Base-by-base conservation (phyloP, 2,329 filamentous ascomycete genomes). In the Periconia macrospinosa region DNA sequence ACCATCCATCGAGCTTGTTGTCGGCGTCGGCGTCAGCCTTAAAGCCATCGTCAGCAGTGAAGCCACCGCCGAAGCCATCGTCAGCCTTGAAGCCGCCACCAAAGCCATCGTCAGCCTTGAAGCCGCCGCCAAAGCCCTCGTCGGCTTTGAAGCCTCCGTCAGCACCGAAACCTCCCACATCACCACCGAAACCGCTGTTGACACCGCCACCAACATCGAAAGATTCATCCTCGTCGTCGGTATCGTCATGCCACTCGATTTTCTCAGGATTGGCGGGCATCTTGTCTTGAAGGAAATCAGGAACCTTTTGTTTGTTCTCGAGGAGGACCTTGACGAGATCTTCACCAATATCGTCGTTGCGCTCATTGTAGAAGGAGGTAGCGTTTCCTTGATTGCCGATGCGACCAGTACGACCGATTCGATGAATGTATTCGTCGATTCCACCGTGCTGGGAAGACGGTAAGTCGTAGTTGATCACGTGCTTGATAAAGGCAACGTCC, bases 401-500 rank as follows among this genome's bases (percentile, higher is more conserved):
- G 49, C 94, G 91, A 50, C 90, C 94, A 62, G 94, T 99, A 56
- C 94, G 92, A 57, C 94, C 94, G 69, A 97, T 97, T 13, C 94
- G 91, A 69, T 99, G 94, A 23, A 89, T 86, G 65, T 97, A 99
- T 71, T 97, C 94, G 46, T 90, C 86, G 52, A 97, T 96, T 2
- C 92, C 93, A n/a, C 91, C 92, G 62, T 93, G 83, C 1, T 85
- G 79, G 42, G 80, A 76, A 6, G 81, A 86, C 0, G 93, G 93
- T 1, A 97, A 79, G 56, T 97, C 92, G 63, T 87, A 97, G 76
- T 99, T 97, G 81, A 99, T 88, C 55, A 99, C 89, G 59, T 96
- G 91, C 78, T 87, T 86, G 6, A 97, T 88, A 60, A 94, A 91
- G 53, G 85, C 85, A 35, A 97, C 88, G 63, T 97, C 92, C 33